Conservation (phyloP, 2,329 filamentous ascomycete species). For the Penicillium sp. region DNA sequence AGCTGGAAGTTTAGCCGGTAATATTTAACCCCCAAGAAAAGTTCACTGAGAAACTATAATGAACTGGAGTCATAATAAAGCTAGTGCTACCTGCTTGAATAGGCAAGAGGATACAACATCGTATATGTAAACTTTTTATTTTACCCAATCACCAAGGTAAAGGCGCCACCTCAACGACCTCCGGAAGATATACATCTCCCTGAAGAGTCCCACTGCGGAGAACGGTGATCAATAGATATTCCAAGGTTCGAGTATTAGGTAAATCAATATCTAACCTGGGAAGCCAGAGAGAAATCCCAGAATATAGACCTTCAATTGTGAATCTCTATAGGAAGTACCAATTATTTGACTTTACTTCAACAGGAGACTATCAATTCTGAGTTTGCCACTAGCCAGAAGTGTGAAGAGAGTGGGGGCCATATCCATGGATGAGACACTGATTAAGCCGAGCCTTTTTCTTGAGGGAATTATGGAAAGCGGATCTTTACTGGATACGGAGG, state of each 20-base stretch:
- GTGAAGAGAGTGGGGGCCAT: neutral
- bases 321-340: too few relatives aligned
- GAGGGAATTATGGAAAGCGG: conserved; percentile 21
- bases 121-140: neutral
- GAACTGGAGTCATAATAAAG: neutral
- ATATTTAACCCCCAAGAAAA: too few relatives aligned
- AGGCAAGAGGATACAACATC: neutral
- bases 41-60: too few relatives aligned
- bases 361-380: conserved; percentile 4
- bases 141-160: neutral
- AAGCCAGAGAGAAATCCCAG: neutral
- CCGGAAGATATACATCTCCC: neutral
- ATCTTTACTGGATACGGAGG: conserved; percentile 19
- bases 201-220: conserved; percentile 6
- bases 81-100: conserved; percentile 1
- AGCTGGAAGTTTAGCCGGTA: neutral
- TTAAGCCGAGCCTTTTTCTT: conserved; percentile 4
- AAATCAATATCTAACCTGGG: too few relatives aligned
- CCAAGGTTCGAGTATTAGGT: neutral
- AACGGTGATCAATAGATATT: neutral
- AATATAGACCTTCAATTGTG: neutral
- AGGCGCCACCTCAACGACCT: neutral
- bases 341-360: neutral
- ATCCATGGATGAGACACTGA: neutral
- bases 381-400: conserved; percentile 9